phyloP scores from a whole-genome alignment of 495 filamentous ascomycete genomes.

The Penicillium daleae region DNA sequence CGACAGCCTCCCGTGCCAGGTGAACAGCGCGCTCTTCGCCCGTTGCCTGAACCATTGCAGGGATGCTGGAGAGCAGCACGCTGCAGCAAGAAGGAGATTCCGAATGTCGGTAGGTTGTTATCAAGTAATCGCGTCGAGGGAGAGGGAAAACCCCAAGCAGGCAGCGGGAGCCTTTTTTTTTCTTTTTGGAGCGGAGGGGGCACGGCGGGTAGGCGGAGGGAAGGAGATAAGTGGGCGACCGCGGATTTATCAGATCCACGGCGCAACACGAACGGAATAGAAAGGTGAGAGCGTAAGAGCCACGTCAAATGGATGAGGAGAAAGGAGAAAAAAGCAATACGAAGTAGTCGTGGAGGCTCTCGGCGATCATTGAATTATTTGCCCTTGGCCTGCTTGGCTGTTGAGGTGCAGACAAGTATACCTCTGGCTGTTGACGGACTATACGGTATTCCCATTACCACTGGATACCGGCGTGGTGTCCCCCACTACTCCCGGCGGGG shows the following conservation, averaged over 20 bases:
- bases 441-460: conserved; percentile 5
- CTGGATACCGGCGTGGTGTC: not conserved
- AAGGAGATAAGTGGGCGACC: conserved; percentile 9
- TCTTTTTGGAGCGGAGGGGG: conserved; percentile 10
- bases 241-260: conserved; percentile 15
- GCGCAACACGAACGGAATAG: not conserved
- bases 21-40: conserved; percentile 54
- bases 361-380: conserved; percentile 9
- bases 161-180: conserved; percentile 19
- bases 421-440: not conserved
- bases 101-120: conserved; percentile 6
- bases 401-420: not conserved
- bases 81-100: conserved; percentile 11
- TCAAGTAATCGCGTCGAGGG: not conserved
- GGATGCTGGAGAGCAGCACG: conserved; percentile 26
- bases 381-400: conserved; percentile 11
- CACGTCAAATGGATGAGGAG: not conserved
- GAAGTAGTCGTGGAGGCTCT: not conserved
- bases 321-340: conserved; percentile 9
- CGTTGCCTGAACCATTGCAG: conserved; percentile 54
- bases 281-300: conserved; percentile 1
- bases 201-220: conserved; percentile 22
- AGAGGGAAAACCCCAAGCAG: not conserved
- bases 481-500: not conserved
- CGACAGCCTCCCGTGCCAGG: conserved; percentile 54